Percentiles rank a stretch among this genome's conserved stretches.
These are phyloP conservation scores for Lathyrus oleraceus DNA, from an alignment of 306 rosid species.

Conservation along the genomic window DNA sequence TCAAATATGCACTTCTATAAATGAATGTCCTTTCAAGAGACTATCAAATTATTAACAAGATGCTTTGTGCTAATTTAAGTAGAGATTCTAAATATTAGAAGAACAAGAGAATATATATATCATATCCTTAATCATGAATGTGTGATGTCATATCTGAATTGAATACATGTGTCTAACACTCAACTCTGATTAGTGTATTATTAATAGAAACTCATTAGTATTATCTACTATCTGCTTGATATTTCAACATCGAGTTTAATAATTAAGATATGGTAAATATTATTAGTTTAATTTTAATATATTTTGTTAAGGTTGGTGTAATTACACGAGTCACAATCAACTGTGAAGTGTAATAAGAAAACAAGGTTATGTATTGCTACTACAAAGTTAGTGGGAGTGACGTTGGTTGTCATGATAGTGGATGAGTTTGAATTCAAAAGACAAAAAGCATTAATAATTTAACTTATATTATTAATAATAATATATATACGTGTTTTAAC, in stretches of 20 bases:
- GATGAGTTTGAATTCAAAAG: conserved; percentile 20
- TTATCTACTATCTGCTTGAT: background rate
- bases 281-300: background rate
- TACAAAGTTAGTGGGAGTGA: conserved; percentile 54
- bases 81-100: too few species aligned
- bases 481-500: conserved; percentile 23
- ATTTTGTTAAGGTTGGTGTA: conserved; percentile 26
- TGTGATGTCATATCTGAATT: conserved; percentile 19
- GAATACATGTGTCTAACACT: conserved; percentile 29
- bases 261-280: background rate
- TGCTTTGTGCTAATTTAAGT: too few species aligned
- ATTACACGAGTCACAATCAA: conserved; percentile 30
- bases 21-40: too few species aligned
- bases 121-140: conserved; percentile 18
- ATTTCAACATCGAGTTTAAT: conserved; percentile 24
- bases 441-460: conserved; percentile 4
- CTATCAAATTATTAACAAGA: too few species aligned
- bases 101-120: too few species aligned
- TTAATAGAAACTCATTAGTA: conserved; percentile 19
- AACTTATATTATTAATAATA: background rate
- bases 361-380: conserved; percentile 7
- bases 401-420: conserved; percentile 41
- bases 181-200: conserved; percentile 20
- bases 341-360: background rate
- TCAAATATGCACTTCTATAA: too few species aligned